Conservation (phyloP, 208 protist species). For the Angomonas deanei region DNA sequence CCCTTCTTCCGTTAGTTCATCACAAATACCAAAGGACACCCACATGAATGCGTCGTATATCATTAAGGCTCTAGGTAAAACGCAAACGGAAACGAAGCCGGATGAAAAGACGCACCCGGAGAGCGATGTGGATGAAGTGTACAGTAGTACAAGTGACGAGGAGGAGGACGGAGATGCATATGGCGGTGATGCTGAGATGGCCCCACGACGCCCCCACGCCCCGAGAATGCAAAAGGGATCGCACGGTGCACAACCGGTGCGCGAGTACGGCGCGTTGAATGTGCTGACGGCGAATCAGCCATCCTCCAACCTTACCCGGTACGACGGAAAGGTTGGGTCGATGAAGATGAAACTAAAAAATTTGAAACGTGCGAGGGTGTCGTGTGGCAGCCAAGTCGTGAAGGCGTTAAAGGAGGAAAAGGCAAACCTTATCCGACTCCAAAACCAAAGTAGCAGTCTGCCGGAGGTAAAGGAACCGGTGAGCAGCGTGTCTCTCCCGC, state of each 20-base stretch:
- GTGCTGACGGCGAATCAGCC: background rate
- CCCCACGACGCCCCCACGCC: background rate
- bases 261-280: background rate
- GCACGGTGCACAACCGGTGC: too few relatives aligned
- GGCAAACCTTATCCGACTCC: background rate
- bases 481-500: too few relatives aligned
- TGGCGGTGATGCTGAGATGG: background rate
- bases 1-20: too few relatives aligned
- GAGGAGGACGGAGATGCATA: background rate
- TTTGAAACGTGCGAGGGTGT: too few relatives aligned
- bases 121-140: background rate
- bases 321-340: too few relatives aligned
- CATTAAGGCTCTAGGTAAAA: background rate
- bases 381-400: too few relatives aligned
- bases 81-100: background rate
- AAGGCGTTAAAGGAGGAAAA: slow-evolving; percentile 1
- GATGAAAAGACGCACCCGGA: background rate
- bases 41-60: background rate
- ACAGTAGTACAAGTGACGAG: background rate
- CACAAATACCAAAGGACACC: too few relatives aligned
- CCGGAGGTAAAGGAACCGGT: too few relatives aligned
- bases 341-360: too few relatives aligned
- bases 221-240: too few relatives aligned
- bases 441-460: background rate
- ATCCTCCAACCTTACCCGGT: background rate